Percentiles rank a stretch among this genome's conserved stretches.
phyloP scores from a whole-genome alignment of 2,329 filamentous ascomycete genomes.

The Apiospora arundinis region DNA sequence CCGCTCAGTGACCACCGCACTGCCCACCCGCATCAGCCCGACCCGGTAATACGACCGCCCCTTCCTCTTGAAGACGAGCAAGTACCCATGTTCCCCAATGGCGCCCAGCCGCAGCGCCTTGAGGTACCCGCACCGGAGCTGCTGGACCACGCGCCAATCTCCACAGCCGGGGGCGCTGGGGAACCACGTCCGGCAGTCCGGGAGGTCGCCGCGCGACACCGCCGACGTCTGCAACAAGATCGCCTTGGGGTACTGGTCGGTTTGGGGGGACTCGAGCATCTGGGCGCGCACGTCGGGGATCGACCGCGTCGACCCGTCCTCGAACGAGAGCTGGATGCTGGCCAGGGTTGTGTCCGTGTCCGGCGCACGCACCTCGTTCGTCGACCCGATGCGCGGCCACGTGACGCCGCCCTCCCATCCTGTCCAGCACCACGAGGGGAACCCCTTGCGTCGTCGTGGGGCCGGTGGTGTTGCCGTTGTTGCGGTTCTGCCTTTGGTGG shows the following conservation, averaged over 20 bases:
- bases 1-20: neutral
- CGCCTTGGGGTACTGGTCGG: neutral
- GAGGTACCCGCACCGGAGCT: neutral
- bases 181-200: too few species aligned
- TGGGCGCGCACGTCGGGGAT: neutral
- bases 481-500: neutral
- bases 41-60: neutral
- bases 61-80: neutral
- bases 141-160: neutral
- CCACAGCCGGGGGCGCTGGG: neutral
- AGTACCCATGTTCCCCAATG: neutral
- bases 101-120: neutral
- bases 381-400: neutral
- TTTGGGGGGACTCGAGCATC: neutral
- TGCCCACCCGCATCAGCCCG: neutral
- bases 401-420: neutral
- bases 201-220: neutral
- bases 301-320: neutral
- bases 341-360: neutral
- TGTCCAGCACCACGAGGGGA: neutral
- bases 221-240: neutral
- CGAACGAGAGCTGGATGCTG: neutral
- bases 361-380: neutral
- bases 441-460: neutral
- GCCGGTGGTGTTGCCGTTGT: accelerated